Evolutionary conservation across 768 basidiomycete genomes (phyloP), one percentile per base, ranked within the genome.

Genomic region (Lyophyllum shimeji): DNA sequence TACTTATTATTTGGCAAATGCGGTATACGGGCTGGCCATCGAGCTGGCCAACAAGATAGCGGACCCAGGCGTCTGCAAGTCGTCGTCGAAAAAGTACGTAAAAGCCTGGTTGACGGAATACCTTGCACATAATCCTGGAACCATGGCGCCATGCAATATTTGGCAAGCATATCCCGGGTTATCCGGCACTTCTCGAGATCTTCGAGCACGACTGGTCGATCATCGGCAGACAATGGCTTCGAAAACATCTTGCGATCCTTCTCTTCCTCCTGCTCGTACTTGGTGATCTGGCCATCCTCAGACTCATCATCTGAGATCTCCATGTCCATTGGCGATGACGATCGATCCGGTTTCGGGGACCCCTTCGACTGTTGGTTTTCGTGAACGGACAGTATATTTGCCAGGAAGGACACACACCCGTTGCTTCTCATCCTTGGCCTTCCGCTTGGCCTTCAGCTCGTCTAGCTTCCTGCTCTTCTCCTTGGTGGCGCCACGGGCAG

Each of bases 361-460:
- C 63, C 73, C 69, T 68, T 74, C 55, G 75, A 77, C 82, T 86
- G n/a, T 45, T 59, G 18, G 13, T 1, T 50, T 23, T 18, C 18
- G 44, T 58, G 15, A 51, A 33, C 8, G 44, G 18, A 21, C 21
- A 18, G 20, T 4, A 13, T 6, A 31, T 50, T 12, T 40, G 21
- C 12, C 1, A 21, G 6, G 39, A 43, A 20, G 20, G 44, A 18
- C 49, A 69, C 84, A 60, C 70, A 94, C 95, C 57, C 87, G 82
- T 68, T 87, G 89, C 71, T 89, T 87, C 70, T 95, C 92, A 60
- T 88, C 92, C 72, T 94, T 95, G 8, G 92, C 93, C 63, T 87
- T 90, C 33, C 95, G 82, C 64, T 80, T 87, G 5, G 89, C 91
- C 72, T 90, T 95, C 24, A 97, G 78, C 67, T 94, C 94, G 57